Conservation (phyloP, 345 rosid species). For the Orychophragmus violaceus region DNA sequence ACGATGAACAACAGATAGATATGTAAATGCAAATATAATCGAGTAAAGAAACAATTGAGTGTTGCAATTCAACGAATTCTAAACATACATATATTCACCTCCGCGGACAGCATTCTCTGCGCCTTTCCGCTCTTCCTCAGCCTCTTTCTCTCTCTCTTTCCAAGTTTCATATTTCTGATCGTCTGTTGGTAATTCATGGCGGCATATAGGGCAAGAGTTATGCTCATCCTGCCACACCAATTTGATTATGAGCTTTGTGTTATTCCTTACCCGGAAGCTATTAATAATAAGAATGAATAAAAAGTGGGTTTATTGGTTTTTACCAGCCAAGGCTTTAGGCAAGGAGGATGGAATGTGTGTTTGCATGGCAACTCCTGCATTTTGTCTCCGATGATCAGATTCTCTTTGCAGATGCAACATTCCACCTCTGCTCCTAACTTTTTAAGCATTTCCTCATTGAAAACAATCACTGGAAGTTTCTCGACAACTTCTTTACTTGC, state of each 20-base stretch:
- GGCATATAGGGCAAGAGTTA: conserved; percentile 96
- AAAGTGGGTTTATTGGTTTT: conserved; percentile 33
- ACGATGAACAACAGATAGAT: neutral
- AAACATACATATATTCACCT: conserved; percentile 89
- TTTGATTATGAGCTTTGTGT: conserved; percentile 4
- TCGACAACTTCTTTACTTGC: conserved; percentile 92
- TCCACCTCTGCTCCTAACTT: conserved; percentile 61
- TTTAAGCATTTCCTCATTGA: conserved; percentile 57
- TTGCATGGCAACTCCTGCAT: conserved; percentile 98
- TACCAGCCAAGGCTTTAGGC: conserved; percentile 99
- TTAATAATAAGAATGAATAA: neutral
- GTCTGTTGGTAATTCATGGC: conserved; percentile 80
- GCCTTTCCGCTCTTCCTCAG: conserved; percentile 84
- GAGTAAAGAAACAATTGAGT: neutral
- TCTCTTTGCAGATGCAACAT: conserved; percentile 90
- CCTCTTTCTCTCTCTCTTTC: conserved; percentile 90
- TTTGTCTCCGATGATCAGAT: conserved; percentile 58
- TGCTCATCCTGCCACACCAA: conserved; percentile 64
- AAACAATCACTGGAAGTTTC: conserved; percentile 65
- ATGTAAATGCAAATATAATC: too few relatives aligned
- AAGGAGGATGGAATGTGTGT: conserved; percentile 89
- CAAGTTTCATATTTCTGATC: conserved; percentile 87
- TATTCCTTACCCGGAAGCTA: neutral
- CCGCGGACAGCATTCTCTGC: conserved; percentile 90
- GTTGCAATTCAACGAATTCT: conserved; percentile 36